phyloP scores from a whole-genome alignment of 2,329 filamentous ascomycete genomes.

The Ophiocordyceps camponoti-saundersi region DNA sequence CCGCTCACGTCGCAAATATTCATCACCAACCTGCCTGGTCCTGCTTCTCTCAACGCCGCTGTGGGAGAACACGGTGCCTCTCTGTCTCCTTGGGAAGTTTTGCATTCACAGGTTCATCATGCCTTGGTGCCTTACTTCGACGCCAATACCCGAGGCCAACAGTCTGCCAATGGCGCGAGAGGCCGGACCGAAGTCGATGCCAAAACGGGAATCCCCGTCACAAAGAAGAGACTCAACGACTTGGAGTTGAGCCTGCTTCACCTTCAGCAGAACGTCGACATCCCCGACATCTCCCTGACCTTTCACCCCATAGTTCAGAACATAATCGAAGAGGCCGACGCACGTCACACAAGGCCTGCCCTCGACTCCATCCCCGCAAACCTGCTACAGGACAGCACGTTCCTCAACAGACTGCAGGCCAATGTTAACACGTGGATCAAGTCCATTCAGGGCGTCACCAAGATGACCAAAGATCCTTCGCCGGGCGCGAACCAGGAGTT shows the following conservation, averaged over 20 bases:
- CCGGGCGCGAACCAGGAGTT: conserved; percentile 37
- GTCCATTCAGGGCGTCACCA: conserved; percentile 91
- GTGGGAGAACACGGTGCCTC: conserved; percentile 54
- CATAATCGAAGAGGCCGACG: conserved; percentile 62
- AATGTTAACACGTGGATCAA: conserved; percentile 98
- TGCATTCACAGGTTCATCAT: conserved; percentile 83
- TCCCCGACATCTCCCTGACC: conserved; percentile 75
- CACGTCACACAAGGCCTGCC: conserved; percentile 48
- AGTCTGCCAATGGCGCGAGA: conserved; percentile 46
- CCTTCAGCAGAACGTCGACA: conserved; percentile 94
- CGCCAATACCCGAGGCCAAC: conserved; percentile 75
- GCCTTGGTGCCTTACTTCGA: conserved; percentile 94
- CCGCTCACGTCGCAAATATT: conserved; percentile 80
- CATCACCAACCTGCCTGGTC: conserved; percentile 79
- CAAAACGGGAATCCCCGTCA: conserved; percentile 90
- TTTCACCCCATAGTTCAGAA: conserved; percentile 79
- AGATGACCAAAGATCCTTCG: conserved; percentile 71
- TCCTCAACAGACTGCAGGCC: conserved; percentile 84
- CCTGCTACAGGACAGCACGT: conserved; percentile 74
- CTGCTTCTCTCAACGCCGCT: conserved; percentile 49
- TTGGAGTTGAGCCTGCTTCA: conserved; percentile 80
- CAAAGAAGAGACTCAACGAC: conserved; percentile 93
- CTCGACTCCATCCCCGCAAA: conserved; percentile 61
- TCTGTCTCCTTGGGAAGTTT: conserved; percentile 74
- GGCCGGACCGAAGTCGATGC: conserved; percentile 72